Conservation (phyloP, 1,139 yeast species). For the Arxiozyma slooffiae region DNA sequence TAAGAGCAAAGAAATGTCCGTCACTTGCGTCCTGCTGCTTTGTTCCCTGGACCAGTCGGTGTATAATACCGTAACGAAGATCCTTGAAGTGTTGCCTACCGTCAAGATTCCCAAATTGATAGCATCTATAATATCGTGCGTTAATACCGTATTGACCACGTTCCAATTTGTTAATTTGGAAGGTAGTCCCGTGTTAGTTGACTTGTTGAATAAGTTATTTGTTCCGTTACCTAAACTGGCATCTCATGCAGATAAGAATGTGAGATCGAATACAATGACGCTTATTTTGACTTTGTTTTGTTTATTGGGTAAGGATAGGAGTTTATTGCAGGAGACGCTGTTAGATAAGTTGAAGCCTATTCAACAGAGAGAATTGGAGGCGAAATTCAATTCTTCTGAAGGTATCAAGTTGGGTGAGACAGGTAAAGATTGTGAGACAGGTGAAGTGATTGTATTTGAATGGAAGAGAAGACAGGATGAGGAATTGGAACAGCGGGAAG, state of each 20-base stretch:
- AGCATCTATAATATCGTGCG: constrained; percentile 52
- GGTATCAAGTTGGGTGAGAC: constrained; percentile 9
- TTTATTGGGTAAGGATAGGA: constrained; percentile 57
- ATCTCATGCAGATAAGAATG: constrained; percentile 80
- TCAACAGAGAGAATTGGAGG: constrained; percentile 76
- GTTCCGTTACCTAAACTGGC: constrained; percentile 53
- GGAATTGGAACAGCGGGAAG: constrained; percentile 24
- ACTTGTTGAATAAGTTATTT: constrained; percentile 23
- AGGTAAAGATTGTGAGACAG: constrained; percentile 7
- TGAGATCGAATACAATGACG: constrained; percentile 67
- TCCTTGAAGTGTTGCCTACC: constrained; percentile 58
- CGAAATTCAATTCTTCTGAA: constrained; percentile 39
- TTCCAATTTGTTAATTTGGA: constrained; percentile 64
- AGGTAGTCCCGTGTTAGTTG: constrained; percentile 51
- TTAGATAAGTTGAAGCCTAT: constrained; percentile 77
- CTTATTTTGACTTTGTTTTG: constrained; percentile 62
- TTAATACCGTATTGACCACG: constrained; percentile 45
- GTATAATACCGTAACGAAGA: constrained; percentile 7
- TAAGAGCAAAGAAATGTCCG: constrained; percentile 59
- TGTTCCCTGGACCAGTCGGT: constrained; percentile 37
- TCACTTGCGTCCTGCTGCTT: constrained; percentile 51
- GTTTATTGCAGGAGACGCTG: constrained; percentile 42
- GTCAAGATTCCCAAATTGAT: constrained; percentile 73
- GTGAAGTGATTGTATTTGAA: constrained; percentile 10
- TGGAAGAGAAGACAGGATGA: constrained; percentile 4